These are phyloP conservation scores for Podila epicladia DNA, from an alignment of 192 early-diverging fungal species.

Conservation along the genomic window DNA sequence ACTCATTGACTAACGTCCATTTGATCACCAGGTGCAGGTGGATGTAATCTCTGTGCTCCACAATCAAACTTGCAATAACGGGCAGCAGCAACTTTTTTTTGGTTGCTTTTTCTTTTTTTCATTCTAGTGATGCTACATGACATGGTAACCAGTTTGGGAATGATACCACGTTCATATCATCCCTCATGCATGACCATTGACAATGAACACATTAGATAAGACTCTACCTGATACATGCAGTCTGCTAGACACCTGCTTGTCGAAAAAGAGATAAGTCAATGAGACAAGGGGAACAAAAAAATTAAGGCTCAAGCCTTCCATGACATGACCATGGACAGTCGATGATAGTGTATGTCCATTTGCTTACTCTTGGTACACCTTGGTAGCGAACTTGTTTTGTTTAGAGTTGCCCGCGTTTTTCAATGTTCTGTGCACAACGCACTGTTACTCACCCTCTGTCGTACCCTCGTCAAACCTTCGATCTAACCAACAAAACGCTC, in stretches of 20 bases:
- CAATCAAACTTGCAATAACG: no score
- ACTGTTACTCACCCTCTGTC: background rate
- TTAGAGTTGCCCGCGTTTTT: conserved; percentile 51
- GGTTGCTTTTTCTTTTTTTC: no score
- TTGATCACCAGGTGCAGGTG: no score
- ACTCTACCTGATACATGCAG: background rate
- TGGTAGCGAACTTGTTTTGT: background rate
- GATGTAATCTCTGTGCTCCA: no score
- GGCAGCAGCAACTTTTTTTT: no score
- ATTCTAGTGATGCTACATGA: no score
- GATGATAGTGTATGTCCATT: no score
- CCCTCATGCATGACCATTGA: background rate
- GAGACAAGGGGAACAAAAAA: background rate
- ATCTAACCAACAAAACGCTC: background rate
- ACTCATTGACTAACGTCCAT: no score
- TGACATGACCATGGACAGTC: no score
- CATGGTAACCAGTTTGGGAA: no score
- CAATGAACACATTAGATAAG: background rate
- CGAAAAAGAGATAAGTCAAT: background rate
- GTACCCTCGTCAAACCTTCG: background rate
- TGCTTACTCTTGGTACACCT: no score
- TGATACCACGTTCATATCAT: no score
- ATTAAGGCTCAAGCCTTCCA: background rate
- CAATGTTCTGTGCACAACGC: background rate
- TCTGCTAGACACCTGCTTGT: background rate